A percentile compares a stretch with the other conserved stretches of the same genome.
These are phyloP conservation scores for Blastobotrys terrestris DNA, from an alignment of 805 yeast genomes.

Conservation along the genomic window DNA sequence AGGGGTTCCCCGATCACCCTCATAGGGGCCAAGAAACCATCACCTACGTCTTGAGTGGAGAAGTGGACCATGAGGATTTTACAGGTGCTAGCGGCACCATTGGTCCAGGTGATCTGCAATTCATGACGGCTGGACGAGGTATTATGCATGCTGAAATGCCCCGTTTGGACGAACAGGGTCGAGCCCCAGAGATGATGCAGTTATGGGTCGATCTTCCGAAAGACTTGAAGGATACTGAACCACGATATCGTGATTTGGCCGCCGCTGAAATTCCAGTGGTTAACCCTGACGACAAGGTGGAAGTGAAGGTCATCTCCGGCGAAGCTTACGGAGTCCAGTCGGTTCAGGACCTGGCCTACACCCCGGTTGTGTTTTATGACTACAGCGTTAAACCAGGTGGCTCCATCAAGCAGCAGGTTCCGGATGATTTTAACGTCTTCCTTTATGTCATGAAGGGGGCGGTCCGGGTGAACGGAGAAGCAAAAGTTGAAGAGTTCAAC, in stretches of 20 bases:
- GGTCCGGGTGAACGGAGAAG: slow-evolving; percentile 17
- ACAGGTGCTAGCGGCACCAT: slow-evolving; percentile 77
- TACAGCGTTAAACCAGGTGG: slow-evolving; percentile 49
- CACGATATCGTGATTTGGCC: slow-evolving; percentile 73
- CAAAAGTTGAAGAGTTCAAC: slow-evolving; percentile 14
- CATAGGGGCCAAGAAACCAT: slow-evolving; percentile 82
- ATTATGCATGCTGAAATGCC: slow-evolving; percentile 87
- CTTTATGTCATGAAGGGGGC: slow-evolving; percentile 25
- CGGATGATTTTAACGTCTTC: slow-evolving; percentile 39
- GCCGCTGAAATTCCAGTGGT: slow-evolving; percentile 65
- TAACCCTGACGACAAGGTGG: slow-evolving; percentile 53
- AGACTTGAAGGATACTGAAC: slow-evolving; percentile 53
- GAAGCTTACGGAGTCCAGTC: slow-evolving; percentile 68
- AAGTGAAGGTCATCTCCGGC: slow-evolving; percentile 67
- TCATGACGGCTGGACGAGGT: slow-evolving; percentile 91
- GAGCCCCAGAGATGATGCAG: slow-evolving; percentile 47
- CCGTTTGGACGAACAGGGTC: slow-evolving; percentile 34
- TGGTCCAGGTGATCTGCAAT: slow-evolving; percentile 79
- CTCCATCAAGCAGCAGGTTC: slow-evolving; percentile 51
- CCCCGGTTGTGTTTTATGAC: slow-evolving; percentile 67
- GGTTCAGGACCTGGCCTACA: slow-evolving; percentile 67
- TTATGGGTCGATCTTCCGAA: slow-evolving; percentile 83
- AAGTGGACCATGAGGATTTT: slow-evolving; percentile 77
- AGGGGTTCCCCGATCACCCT: slow-evolving; percentile 69
- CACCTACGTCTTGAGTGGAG: slow-evolving; percentile 59